Conservation (phyloP, 805 yeast species). For the Myxozyma melibiosi region DNA sequence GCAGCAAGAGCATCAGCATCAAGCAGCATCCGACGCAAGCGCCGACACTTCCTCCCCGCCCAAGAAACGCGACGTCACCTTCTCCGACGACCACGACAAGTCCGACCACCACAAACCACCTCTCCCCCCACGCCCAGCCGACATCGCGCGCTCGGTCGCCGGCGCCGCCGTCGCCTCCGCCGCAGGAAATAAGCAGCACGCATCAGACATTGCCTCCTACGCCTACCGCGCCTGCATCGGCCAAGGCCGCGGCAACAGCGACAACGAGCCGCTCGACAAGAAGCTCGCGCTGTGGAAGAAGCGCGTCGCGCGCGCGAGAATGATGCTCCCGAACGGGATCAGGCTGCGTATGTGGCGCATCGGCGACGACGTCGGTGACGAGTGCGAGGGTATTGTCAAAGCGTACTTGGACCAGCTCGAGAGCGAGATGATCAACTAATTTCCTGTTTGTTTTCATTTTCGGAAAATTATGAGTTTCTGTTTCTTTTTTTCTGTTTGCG, state of each 20-base stretch:
- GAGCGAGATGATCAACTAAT: neutral
- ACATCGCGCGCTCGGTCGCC: conserved; percentile 3
- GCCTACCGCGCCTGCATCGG: conserved; percentile 29
- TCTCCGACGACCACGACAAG: neutral
- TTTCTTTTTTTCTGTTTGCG: neutral
- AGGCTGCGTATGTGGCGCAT: conserved; percentile 50
- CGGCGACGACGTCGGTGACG: conserved; percentile 47
- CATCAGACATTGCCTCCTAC: conserved; percentile 20
- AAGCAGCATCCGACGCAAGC: neutral
- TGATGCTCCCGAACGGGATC: conserved; percentile 47
- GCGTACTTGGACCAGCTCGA: conserved; percentile 18
- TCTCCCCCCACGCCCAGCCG: conserved; percentile 24
- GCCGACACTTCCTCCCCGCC: neutral
- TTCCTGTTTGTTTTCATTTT: neutral
- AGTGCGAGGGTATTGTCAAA: conserved; percentile 35
- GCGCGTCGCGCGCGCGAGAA: conserved; percentile 50
- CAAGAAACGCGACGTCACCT: neutral
- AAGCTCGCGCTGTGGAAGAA: conserved; percentile 59
- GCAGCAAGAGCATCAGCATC: neutral
- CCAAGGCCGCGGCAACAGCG: neutral
- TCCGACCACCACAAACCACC: conserved; percentile 5
- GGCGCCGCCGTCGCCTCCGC: conserved; percentile 6
- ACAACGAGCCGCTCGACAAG: conserved; percentile 46
- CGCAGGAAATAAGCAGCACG: conserved; percentile 1
- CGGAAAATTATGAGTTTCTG: neutral